Evolutionary conservation across 2,329 filamentous ascomycete genomes (phyloP), one percentile per base, ranked within the genome.

Genomic region (Aspergillus quadricinctus): DNA sequence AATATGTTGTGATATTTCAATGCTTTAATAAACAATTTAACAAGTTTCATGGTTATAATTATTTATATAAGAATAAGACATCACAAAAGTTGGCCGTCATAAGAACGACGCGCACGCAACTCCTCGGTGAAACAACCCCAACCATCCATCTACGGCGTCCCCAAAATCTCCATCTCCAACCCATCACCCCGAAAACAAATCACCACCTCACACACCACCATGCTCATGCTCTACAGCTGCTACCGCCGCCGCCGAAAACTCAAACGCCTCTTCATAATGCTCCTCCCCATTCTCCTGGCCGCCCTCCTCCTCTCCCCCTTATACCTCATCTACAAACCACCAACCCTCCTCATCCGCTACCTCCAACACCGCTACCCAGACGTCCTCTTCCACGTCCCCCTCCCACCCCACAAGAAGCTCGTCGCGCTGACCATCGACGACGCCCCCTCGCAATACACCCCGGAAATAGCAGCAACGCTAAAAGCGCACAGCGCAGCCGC

Each of bases 371-470:
- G 82, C 59, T 92, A 88, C 81, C 89, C 90, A 1, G 86, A 92
- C 65, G 88, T 95, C 3, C 80, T 96, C 14, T 96, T 88, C 80
- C 86, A 89, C 62, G 81, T 89, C 28, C 63, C 63, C 1, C 52
- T 63, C 19, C 72, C 77, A 0, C 80, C 81, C 1, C 65, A 75
- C 8, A 76, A 83, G 49, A 89, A 87, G 67, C 75, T 93, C 27
- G 80, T 96, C 19, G 92, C 90, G 0, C 80, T 97, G 41, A 96
- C 90, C 1, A 88, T 96, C 66, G 92, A 96, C 76, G 92, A 96
- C 74, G 88, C 86, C 28, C 92, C 92, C 0, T 92, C 88, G 1
- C 74, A 81, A 46, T 81, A 89, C 71, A 95, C 92, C 1, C 68
- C 74, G 48, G 83, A 86, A 55, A 92, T 96, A 57, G 76, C 92